Conservation (phyloP, 2,329 filamentous ascomycete species). For the Cladosporium velox region DNA sequence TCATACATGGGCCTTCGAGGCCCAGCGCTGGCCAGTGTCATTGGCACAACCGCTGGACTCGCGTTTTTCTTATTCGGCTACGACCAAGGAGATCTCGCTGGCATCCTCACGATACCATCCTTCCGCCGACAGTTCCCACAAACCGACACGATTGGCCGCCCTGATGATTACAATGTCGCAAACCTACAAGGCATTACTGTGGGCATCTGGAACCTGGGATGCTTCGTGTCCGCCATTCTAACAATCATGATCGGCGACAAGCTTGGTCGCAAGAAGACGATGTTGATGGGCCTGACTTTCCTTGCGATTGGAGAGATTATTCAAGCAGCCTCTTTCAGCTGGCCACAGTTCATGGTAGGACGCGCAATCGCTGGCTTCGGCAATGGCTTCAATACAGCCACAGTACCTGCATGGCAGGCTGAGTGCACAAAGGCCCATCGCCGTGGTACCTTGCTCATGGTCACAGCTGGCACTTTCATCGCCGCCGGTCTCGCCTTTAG, state of each 20-base stretch:
- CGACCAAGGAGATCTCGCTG: constrained; percentile 57
- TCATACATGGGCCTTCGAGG: constrained; percentile 21
- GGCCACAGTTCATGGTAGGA: constrained; percentile 50
- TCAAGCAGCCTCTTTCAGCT: constrained; percentile 54
- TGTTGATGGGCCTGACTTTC: constrained; percentile 61
- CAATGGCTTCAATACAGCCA: constrained; percentile 46
- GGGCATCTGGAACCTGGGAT: constrained; percentile 45
- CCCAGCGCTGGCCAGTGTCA: constrained; percentile 18
- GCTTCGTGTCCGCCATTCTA: constrained; percentile 48
- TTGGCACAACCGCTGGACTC: constrained; percentile 13
- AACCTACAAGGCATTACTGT: constrained; percentile 48
- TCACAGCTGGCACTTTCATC: constrained; percentile 50
- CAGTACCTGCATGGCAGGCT: constrained; percentile 51
- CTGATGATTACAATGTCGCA: constrained; percentile 38
- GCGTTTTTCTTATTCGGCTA: constrained; percentile 49
- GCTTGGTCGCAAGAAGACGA: constrained; percentile 58
- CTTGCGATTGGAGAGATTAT: constrained; percentile 62
- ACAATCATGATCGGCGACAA: constrained; percentile 57
- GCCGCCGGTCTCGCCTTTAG: constrained; percentile 47
- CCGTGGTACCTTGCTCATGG: constrained; percentile 51
- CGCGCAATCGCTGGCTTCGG: constrained; percentile 54
- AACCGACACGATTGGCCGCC: constrained; percentile 43
- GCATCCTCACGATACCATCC: constrained; percentile 65
- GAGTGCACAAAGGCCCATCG: constrained; percentile 50
- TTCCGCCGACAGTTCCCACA: constrained; percentile 53